phyloP scores from a whole-genome alignment of 768 basidiomycete species.

The Suillus hirtellus region DNA sequence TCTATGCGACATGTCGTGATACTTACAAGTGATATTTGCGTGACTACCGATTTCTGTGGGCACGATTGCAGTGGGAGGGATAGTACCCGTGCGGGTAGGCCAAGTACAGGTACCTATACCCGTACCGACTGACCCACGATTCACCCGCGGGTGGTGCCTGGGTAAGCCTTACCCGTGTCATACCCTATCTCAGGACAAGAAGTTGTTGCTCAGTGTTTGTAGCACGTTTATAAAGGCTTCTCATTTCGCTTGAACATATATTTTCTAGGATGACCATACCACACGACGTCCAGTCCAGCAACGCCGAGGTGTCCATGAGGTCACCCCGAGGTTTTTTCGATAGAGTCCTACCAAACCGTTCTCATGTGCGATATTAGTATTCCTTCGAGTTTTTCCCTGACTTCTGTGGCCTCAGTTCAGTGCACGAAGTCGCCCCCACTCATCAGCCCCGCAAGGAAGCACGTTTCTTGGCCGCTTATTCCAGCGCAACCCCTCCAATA shows the following conservation, averaged over 20 bases:
- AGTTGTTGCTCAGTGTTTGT: too few species aligned
- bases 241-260: background rate
- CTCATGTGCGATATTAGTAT: background rate
- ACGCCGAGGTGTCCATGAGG: background rate
- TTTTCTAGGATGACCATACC: background rate
- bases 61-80: too few species aligned
- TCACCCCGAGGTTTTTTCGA: background rate
- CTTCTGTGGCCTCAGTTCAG: background rate
- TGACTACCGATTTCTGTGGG: too few species aligned
- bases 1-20: too few species aligned
- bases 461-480: background rate
- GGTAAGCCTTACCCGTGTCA: too few species aligned
- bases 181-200: too few species aligned
- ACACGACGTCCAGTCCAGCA: background rate
- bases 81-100: too few species aligned
- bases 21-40: too few species aligned
- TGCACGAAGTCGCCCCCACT: background rate
- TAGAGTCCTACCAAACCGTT: background rate
- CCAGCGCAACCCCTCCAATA: background rate
- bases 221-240: too few species aligned
- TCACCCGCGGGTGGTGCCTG: too few species aligned
- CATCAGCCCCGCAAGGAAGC: background rate
- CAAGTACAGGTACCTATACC: too few species aligned
- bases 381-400: background rate
- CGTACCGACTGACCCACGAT: too few species aligned